A percentile compares a stretch with the other conserved stretches of the same genome.
These are phyloP conservation scores for Luzula sylvatica DNA, from an alignment of 176 grass and related monocot genomes.

Conservation along the genomic window DNA sequence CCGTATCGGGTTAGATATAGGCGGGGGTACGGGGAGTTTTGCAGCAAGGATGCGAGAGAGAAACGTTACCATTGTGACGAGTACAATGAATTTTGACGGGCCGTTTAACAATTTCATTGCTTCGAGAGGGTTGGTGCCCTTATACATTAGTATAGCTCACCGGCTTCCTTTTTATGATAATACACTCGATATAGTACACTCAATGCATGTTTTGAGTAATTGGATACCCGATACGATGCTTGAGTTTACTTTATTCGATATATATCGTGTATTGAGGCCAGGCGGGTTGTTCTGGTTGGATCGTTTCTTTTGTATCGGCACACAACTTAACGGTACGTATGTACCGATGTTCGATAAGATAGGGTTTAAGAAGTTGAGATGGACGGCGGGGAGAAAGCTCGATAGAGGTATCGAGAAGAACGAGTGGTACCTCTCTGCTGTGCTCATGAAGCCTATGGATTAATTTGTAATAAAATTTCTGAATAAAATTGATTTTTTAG, in stretches of 20 bases:
- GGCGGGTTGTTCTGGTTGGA: constrained; percentile 85
- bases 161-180: constrained; percentile 60
- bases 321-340: constrained; percentile 63
- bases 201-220: constrained; percentile 67
- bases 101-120: constrained; percentile 78
- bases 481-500: background rate
- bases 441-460: constrained; percentile 67
- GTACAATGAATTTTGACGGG: constrained; percentile 60
- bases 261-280: constrained; percentile 59
- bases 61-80: constrained; percentile 63
- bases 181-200: constrained; percentile 71
- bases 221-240: constrained; percentile 53
- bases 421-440: constrained; percentile 83
- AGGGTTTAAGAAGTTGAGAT: constrained; percentile 48
- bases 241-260: constrained; percentile 60
- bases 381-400: constrained; percentile 54
- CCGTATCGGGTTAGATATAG: constrained; percentile 77
- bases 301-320: constrained; percentile 69
- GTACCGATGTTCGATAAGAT: constrained; percentile 53
- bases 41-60: constrained; percentile 72
- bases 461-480: constrained; percentile 14
- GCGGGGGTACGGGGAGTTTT: constrained; percentile 74
- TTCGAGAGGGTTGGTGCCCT: constrained; percentile 47
- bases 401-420: constrained; percentile 62
- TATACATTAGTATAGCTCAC: constrained; percentile 59